These are phyloP conservation scores for Xylariaceae sp. DNA, from an alignment of 2,329 filamentous ascomycete genomes.

Conservation along the genomic window DNA sequence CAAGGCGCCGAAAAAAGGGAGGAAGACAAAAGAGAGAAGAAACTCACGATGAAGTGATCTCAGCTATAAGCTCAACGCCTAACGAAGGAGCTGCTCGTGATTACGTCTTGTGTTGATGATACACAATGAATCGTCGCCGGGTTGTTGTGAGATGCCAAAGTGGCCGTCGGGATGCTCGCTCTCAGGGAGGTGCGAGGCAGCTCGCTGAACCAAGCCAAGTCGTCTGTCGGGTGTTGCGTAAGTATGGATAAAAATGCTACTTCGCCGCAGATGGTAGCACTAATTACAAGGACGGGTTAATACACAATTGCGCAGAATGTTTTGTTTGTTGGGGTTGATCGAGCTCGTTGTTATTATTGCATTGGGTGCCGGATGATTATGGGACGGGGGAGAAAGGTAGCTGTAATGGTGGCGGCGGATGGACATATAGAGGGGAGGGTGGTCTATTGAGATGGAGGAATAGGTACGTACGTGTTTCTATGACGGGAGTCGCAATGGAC, in stretches of 20 bases:
- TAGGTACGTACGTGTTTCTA: constrained; percentile 15
- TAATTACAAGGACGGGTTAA: constrained; percentile 9
- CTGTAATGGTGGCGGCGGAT: constrained; percentile 5
- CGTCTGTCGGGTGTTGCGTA: constrained; percentile 11
- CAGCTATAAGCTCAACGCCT: constrained; percentile 16
- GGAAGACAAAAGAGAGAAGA: too few relatives aligned
- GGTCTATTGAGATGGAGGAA: constrained; percentile 16
- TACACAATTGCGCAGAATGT: constrained; percentile 19
- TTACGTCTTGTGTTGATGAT: constrained; percentile 21
- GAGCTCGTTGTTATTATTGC: constrained; percentile 20
- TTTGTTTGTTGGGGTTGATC: constrained; percentile 18
- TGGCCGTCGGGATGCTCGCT: constrained; percentile 23
- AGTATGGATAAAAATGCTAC: constrained; percentile 14
- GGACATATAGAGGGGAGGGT: constrained; percentile 9
- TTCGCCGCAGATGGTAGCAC: constrained; percentile 15
- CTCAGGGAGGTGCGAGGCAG: constrained; percentile 5
- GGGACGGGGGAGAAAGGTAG: constrained; percentile 2
- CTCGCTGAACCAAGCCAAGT: constrained; percentile 7
- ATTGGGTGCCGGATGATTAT: constrained; percentile 12
- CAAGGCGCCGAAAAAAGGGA: constrained; percentile 11
- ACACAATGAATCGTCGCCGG: constrained; percentile 29
- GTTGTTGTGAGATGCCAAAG: constrained; percentile 23
- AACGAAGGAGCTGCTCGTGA: constrained; percentile 15
- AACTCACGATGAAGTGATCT: constrained; percentile 22
- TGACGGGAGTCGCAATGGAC: constrained; percentile 13